Percentiles rank a stretch among this genome's conserved stretches.
Conservation (phyloP, 2,329 filamentous ascomycete species). For the Ophiostoma pallidulum region DNA sequence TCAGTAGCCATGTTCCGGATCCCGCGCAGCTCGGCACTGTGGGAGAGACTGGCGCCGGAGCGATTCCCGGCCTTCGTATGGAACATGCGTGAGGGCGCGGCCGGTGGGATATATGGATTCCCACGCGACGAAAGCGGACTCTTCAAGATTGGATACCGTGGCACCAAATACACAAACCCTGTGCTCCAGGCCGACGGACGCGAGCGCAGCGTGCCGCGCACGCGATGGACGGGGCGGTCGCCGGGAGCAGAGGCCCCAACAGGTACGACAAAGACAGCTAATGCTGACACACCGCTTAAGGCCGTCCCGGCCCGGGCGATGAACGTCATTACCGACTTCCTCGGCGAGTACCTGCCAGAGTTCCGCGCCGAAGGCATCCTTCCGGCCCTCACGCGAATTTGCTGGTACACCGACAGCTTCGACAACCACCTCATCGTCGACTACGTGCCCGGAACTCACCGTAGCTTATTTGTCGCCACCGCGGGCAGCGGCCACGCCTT, state of each 20-base stretch:
- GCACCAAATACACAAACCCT: conserved; percentile 31
- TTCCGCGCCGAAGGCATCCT: conserved; percentile 25
- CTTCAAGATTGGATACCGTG: conserved; percentile 24
- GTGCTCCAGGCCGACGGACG: conserved; percentile 24
- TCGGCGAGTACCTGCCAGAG: conserved; percentile 33
- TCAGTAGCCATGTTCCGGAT: conserved; percentile 35
- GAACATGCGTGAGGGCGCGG: conserved; percentile 16
- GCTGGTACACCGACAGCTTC: conserved; percentile 28
- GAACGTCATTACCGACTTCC: conserved; percentile 24
- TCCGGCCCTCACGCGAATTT: conserved; percentile 27
- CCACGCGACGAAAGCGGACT: conserved; percentile 18
- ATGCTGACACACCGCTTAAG: conserved; percentile 12
- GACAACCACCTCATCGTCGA: conserved; percentile 28
- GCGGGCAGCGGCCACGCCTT: conserved; percentile 22
- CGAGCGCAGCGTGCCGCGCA: conserved; percentile 31
- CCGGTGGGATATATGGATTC: conserved; percentile 23
- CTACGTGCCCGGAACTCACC: conserved; percentile 22
- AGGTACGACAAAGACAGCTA: too few relatives aligned
- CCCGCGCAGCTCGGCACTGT: conserved; percentile 27
- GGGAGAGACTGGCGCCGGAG: conserved; percentile 30
- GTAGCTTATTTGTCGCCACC: conserved; percentile 7
- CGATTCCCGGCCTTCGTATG: conserved; percentile 26
- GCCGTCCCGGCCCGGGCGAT: conserved; percentile 17
- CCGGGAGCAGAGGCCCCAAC: conserved; percentile 5
- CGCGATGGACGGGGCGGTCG: conserved; percentile 24